Conservation (phyloP, 805 yeast species). For the Yamadazyma kitorensis region DNA sequence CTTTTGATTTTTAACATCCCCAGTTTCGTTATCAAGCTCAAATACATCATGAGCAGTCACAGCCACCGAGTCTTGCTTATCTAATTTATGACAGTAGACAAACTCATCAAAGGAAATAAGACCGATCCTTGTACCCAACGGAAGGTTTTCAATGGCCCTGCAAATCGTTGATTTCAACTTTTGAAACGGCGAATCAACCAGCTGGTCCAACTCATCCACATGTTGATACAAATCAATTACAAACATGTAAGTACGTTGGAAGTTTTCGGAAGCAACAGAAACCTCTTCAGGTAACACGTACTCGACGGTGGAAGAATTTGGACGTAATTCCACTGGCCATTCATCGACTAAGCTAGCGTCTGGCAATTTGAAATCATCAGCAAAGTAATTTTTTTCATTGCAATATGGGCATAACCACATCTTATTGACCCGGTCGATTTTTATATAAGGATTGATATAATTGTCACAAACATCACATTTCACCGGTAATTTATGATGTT, state of each 20-base stretch:
- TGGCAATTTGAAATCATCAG: constrained; percentile 18
- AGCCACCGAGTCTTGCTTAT: neutral
- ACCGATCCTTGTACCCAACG: constrained; percentile 18
- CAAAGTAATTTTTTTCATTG: constrained; percentile 19
- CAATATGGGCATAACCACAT: constrained; percentile 44
- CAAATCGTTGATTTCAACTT: constrained; percentile 13
- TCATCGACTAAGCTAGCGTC: constrained; percentile 11
- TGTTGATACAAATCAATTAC: constrained; percentile 32
- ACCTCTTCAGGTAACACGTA: constrained; percentile 30
- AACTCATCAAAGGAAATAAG: constrained; percentile 28
- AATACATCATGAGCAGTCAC: constrained; percentile 7
- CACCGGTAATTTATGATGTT: constrained; percentile 13
- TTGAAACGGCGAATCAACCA: constrained; percentile 11
- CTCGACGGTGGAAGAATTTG: constrained; percentile 25
- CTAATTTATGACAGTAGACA: constrained; percentile 22
- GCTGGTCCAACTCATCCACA: constrained; percentile 21
- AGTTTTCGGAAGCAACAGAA: constrained; percentile 9
- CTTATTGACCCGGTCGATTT: constrained; percentile 25
- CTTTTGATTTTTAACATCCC: neutral
- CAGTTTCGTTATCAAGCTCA: constrained; percentile 3
- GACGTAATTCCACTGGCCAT: constrained; percentile 28
- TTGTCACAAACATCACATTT: constrained; percentile 26
- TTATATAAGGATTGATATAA: constrained; percentile 26
- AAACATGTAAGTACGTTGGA: constrained; percentile 15
- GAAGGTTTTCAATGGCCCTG: constrained; percentile 14